Base-by-base conservation (phyloP, 192 early-diverging fungal species). In the Coemansia sp. region DNA sequence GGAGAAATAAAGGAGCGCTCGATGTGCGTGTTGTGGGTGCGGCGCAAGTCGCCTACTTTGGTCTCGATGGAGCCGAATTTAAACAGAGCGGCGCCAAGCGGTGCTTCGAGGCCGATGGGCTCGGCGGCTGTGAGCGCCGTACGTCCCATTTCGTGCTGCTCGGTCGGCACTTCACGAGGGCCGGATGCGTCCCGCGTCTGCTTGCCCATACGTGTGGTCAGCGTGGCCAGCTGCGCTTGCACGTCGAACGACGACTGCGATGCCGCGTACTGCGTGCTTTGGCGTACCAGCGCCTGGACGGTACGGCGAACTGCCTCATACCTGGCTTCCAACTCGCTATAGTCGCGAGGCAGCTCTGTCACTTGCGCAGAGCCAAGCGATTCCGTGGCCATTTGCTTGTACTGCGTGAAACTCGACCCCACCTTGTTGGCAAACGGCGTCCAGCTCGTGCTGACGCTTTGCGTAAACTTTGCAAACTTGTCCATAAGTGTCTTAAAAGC, bases 281-380 rank as follows among this genome's bases (percentile, higher is more conserved):
- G 81, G 44, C 85, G 86, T n/a, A 91, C 73, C 11, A 98, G 81
- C 59, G 81, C 73, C 48, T 76, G 84, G 60, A 48, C 21, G 3
- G 65, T 25, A 3, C 67, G 70, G 20, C 67, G 63, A 12, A 73
- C 66, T 0, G 73, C 57, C n/a, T 71, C 67, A 40, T 62, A 74
- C 26, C 64, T 60, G 84, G 85, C 85, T 67, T 98, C 97, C 48
- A 99, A 83, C 56, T 90, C 86, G 58, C 92, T 82, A 76, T 98
- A 99, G 66, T 99, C 96, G 58, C 84, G 84, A 36, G 97, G 97
- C 25, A 99, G 87, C 59, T 93, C 92, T 28, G 97, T 99, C 26
- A 94, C 84, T 83, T 83, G 58, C 76, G 31, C 31, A 0, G 31
- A 89, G 34, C 90, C 91, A 56, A 96, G 81, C 71, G 87, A 87